Evolutionary conservation across 805 yeast species (phyloP), one percentile per base, ranked within the genome.

Genomic region (Hanseniaspora lachancei): DNA sequence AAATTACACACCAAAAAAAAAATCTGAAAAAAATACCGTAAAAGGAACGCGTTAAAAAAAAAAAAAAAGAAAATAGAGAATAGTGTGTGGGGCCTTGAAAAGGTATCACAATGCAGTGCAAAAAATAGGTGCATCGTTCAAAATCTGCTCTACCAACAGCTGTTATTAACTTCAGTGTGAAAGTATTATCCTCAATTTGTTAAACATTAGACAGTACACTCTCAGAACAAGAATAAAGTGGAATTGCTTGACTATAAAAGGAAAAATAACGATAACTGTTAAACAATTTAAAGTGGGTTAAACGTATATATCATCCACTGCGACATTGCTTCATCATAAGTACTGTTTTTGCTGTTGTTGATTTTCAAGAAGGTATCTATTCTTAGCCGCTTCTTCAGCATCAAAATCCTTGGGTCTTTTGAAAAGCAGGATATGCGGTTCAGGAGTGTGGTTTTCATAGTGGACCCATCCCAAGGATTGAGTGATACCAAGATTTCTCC

Each of bases 391-490:
- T 44, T 66, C 64, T 49, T 69, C 70, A 21, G 70, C 68, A 57
- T 73, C 83, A 60, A 73, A 79, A 62, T 78, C 77, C 44, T 78
- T 72, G 20, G 86, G 79, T 64, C 89, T 77, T 70, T 85, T 84
- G 72, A 93, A 93, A 58, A 93, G 74, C 59, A 93, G 73, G 58
- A 93, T 93, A 67, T 93, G 98, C 27, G 99, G 99, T 70, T 93
- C 99, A 46, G 99, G 99, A 0, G 97, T 86, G 68, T 93, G 98
- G 43, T 96, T 89, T 65, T 93, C 98, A 66, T 91, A 93, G 69
- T 93, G 98, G 55, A 78, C 93, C 98, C 98, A 93, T 1, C 98
- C 98, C 58, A 93, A 74, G 39, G 95, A 86, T 69, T 93, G 99
- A 7, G 97, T 93, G 64, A 93, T 89, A 2, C 99, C 99, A 50